phyloP scores from a whole-genome alignment of 306 rosid genomes.

The Cicer bijugum region DNA sequence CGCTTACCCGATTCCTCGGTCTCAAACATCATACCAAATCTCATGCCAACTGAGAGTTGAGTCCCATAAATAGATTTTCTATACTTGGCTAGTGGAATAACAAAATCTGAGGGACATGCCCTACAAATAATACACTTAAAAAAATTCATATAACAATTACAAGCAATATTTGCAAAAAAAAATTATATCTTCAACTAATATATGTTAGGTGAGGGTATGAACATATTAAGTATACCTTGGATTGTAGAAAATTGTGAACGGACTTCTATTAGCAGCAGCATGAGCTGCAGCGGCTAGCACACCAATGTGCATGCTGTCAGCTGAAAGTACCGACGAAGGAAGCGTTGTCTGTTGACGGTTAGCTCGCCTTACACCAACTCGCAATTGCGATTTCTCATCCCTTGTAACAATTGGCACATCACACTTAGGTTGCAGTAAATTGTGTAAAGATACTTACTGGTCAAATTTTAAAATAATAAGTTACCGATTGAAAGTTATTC shows the following conservation, averaged over 20 bases:
- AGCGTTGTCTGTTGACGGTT: conserved; percentile 89
- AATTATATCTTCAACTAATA: not conserved
- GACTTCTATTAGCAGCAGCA: conserved; percentile 86
- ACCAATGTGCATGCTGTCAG: conserved; percentile 99
- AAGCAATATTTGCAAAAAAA: not conserved
- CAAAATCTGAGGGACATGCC: conserved; percentile 98
- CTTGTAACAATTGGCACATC: conserved; percentile 46
- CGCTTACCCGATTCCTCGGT: conserved; percentile 98
- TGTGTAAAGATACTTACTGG: not conserved
- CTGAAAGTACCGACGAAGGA: conserved; percentile 93
- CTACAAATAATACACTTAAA: conserved; percentile 47
- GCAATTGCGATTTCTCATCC: conserved; percentile 89
- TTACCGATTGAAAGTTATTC: conserved; percentile 3
- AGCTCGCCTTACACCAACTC: conserved; percentile 91
- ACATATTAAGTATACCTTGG: conserved; percentile 66
- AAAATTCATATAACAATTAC: not conserved
- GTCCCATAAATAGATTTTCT: conserved; percentile 83
- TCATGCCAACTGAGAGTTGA: conserved; percentile 91
- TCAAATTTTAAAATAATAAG: not conserved
- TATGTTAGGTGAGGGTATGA: not conserved
- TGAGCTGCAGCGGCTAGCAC: conserved; percentile 99
- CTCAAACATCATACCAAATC: conserved; percentile 99
- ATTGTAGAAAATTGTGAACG: conserved; percentile 91
- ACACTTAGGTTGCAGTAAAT: conserved; percentile 10
- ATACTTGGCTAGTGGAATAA: conserved; percentile 77